These are phyloP conservation scores for Sanghuangporus sanghuang DNA, from an alignment of 1,284 basidiomycete species.

Conservation along the genomic window DNA sequence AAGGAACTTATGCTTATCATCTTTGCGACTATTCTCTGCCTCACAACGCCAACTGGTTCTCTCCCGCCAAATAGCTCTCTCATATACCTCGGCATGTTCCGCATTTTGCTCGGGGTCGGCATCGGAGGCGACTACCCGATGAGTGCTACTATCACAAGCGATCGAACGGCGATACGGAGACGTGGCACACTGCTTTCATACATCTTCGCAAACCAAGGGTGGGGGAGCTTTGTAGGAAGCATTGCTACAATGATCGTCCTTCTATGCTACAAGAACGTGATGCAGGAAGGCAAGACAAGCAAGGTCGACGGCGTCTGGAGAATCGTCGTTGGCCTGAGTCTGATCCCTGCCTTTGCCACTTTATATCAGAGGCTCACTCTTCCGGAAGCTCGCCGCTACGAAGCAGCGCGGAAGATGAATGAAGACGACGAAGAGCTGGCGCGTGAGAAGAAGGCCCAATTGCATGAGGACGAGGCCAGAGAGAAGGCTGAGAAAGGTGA, in stretches of 20 bases:
- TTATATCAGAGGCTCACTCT: slow-evolving; percentile 73
- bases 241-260: slow-evolving; percentile 68
- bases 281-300: slow-evolving; percentile 49
- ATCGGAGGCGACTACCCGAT: slow-evolving; percentile 85
- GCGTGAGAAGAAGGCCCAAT: slow-evolving; percentile 28
- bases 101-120: slow-evolving; percentile 69
- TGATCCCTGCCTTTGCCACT: slow-evolving; percentile 54
- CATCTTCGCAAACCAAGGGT: slow-evolving; percentile 71
- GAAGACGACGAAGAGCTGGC: slow-evolving; percentile 29
- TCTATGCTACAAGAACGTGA: slow-evolving; percentile 59
- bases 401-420: slow-evolving; percentile 35
- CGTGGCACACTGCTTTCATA: slow-evolving; percentile 72
- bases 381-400: slow-evolving; percentile 60
- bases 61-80: slow-evolving; percentile 42
- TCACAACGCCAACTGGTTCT: slow-evolving; percentile 43
- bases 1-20: slow-evolving; percentile 80
- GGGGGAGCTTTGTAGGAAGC: slow-evolving; percentile 65
- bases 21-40: slow-evolving; percentile 58
- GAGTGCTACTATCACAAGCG: slow-evolving; percentile 66
- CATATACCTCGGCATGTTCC: slow-evolving; percentile 60
- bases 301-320: slow-evolving; percentile 64
- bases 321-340: slow-evolving; percentile 44
- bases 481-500: slow-evolving; percentile 18
- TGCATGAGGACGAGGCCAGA: slow-evolving; percentile 31
- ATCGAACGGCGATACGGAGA: slow-evolving; percentile 63